Evolutionary conservation across 306 rosid species (phyloP), one percentile per base, ranked within the genome.

Genomic region (Malus orientalis): DNA sequence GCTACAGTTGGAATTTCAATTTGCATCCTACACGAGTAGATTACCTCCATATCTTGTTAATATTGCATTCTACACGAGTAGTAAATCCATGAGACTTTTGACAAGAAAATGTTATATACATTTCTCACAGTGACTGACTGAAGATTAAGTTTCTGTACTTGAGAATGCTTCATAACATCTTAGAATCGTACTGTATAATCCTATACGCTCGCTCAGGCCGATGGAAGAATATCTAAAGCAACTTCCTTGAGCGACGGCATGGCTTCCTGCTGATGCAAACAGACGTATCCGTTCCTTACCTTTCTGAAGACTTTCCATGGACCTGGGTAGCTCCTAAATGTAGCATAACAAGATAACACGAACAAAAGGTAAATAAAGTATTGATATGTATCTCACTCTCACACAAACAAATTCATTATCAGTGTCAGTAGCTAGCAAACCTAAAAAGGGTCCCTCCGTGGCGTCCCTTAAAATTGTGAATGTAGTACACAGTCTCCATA

Each of bases 221-320:
- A 67, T n/a, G 96, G 95, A 83, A 95, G 97, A 85, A 92, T 92
- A 13, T 89, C 86, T 79, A 95, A 85, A 49, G 97, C 97, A 81
- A 95, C 97, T 86, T 90, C 99, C 89, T 90, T 90, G 54, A 92
- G 93, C 68, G 97, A 95, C 75, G 97, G 97, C 97, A 90, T 92
- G 20, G 78, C 83, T 77, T 86, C 88, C 79, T 89, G 95, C 77
- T 89, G 89, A 84, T 92, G 97, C 53, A 95, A 38, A 79, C 96
- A 92, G 20, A 88, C 32, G 40, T 71, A 83, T 70, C 75, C 86
- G 63, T 76, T 83, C 67, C 96, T 66, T 70, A 83, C 80, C 76
- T 83, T 89, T 86, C 92, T 83, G 15, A 92, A 97, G 30, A 92
- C 93, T 85, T 87, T 91, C 97, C 97, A 95, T 8, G 92, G 92